Evolutionary conservation across 2,329 filamentous ascomycete species (phyloP), one percentile per base, ranked within the genome.

Genomic region (Colletotrichum sp.): DNA sequence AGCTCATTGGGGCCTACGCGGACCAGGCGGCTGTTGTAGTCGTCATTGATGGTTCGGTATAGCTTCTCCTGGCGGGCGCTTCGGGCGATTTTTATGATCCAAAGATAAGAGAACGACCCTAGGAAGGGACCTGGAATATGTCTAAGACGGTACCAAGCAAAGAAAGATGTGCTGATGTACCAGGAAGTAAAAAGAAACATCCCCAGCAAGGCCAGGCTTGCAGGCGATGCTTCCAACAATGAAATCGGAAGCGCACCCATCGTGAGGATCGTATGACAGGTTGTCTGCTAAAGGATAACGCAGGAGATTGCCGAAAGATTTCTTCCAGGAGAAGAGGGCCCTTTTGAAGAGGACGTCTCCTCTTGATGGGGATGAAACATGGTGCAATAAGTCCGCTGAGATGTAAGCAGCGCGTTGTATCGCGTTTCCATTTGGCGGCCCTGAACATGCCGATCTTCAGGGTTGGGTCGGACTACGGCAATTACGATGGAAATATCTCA

Each of bases 1-100:
- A 85, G 72, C 49, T 81, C 79, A 59, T 82, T 81, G 36, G 83
- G 83, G 4, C 82, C 83, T 44, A 85, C 79, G 57, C 83, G 81
- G 6, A 80, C 81, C 7, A 84, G 78, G 15, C 79, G 80, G 5
- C 81, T 82, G 34, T 83, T 28, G n/a, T 71, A 44, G 8, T 34
- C 26, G 24, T 21, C 18, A 36, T 75, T 65, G 44, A 75, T 57
- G 34, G 44, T 18, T 16, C 67, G 57, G 21, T 75, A 81, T n/a
- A 78, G 64, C 13, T 74, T 81, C 32, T 82, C 82, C 75, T 74
- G 66, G 21, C 44, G 28, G 12, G 21, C 71, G 80, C 81, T 64
- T 78, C 79, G 26, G 77, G 81, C 36, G 77, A 80, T 24, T 81
- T 80, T 71, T 79, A 78, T 71, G 80, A 83, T 77, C 79, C 49